Percentiles rank a stretch among this genome's conserved stretches.
phyloP scores from a whole-genome alignment of 345 rosid genomes.

The Odontarrhena argentea region DNA sequence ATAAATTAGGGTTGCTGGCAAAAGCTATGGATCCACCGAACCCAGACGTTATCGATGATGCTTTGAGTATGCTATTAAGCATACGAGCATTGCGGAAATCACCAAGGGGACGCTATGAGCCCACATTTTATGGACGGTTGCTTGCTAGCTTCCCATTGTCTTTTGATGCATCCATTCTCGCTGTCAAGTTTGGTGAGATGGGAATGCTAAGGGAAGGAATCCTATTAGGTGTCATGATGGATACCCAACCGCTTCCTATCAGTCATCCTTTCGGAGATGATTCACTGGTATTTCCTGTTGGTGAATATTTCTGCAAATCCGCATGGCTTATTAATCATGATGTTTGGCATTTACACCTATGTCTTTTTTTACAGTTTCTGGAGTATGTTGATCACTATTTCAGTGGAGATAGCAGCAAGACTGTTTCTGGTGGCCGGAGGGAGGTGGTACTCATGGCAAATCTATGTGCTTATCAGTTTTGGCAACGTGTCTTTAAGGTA shows the following conservation, averaged over 20 bases:
- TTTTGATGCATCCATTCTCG: conserved; percentile 77
- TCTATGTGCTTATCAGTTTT: conserved; percentile 79
- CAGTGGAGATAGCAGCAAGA: conserved; percentile 48
- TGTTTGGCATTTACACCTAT: conserved; percentile 30
- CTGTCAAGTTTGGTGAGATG: conserved; percentile 76
- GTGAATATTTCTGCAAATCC: conserved; percentile 24
- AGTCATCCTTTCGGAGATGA: conserved; percentile 83
- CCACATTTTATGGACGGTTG: conserved; percentile 86
- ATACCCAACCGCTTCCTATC: conserved; percentile 79
- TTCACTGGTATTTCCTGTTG: conserved; percentile 55
- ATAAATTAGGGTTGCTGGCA: conserved; percentile 67
- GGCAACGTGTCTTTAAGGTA: conserved; percentile 87
- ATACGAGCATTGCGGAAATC: conserved; percentile 61
- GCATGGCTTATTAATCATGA: conserved; percentile 27
- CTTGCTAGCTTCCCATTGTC: conserved; percentile 83
- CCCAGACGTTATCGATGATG: conserved; percentile 72
- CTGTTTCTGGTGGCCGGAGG: conserved; percentile 55
- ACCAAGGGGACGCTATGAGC: conserved; percentile 69
- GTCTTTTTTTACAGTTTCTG: conserved; percentile 56
- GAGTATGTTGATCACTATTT: conserved; percentile 55
- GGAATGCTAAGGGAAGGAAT: conserved; percentile 91
- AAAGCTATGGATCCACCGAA: conserved; percentile 90
- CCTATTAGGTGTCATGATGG: conserved; percentile 81
- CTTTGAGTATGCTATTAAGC: conserved; percentile 63
- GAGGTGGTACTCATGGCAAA: conserved; percentile 69